phyloP scores from a whole-genome alignment of 768 basidiomycete species.

The Leccinum rimulosum region DNA sequence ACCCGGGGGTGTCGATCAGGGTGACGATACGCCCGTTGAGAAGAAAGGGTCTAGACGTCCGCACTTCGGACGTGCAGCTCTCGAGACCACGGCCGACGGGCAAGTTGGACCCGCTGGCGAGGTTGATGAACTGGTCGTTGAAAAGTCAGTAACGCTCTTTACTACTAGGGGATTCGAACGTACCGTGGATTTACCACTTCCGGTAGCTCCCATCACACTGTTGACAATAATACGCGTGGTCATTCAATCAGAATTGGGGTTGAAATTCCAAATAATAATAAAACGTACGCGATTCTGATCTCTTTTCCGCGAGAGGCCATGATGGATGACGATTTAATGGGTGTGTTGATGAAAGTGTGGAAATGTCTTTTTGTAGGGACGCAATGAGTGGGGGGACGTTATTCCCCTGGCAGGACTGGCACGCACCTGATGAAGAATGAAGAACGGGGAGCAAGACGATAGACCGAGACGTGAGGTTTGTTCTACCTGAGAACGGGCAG shows the following conservation, averaged over 20 bases:
- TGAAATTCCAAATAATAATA: not conserved
- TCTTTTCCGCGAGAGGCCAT: slow-evolving; percentile 31
- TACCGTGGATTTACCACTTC: slow-evolving; percentile 38
- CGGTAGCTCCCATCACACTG: slow-evolving; percentile 35
- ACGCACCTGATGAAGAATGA: slow-evolving; percentile 1
- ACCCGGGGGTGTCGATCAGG: slow-evolving; percentile 61
- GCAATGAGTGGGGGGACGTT: not conserved
- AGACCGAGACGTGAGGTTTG: not conserved
- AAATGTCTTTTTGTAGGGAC: not conserved
- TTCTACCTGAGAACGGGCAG: not conserved
- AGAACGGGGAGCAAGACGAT: not conserved
- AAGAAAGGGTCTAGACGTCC: slow-evolving; percentile 42
- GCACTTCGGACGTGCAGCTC: slow-evolving; percentile 51
- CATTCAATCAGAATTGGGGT: not conserved
- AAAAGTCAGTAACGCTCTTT: slow-evolving; percentile 2
- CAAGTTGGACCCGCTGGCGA: slow-evolving; percentile 47
- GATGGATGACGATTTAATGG: not conserved
- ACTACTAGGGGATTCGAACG: not conserved
- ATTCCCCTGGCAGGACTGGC: not conserved
- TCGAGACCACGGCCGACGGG: slow-evolving; percentile 44
- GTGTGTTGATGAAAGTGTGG: not conserved
- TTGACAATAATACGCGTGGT: not conserved
- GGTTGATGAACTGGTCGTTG: slow-evolving; percentile 48
- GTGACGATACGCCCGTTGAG: slow-evolving; percentile 44
- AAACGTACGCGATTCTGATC: slow-evolving; percentile 33